These are phyloP conservation scores for Kandelia obovata DNA, from an alignment of 345 rosid genomes.

Conservation along the genomic window DNA sequence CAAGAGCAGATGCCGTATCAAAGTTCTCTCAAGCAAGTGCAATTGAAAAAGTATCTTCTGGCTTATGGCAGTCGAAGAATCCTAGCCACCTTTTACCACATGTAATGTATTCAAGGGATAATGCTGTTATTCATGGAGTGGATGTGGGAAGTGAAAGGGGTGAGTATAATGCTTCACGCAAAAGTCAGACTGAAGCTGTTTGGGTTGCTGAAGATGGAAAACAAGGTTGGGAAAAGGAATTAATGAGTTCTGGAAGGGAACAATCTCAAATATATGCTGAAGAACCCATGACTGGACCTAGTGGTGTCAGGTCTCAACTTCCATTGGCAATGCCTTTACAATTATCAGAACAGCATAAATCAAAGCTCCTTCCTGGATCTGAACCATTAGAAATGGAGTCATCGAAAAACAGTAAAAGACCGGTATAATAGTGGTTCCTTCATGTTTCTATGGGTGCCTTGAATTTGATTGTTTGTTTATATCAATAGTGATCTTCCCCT, in stretches of 20 bases:
- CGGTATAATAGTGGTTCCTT: conserved; percentile 12
- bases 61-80: conserved; percentile 29
- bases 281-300: conserved; percentile 5
- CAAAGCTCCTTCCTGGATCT: conserved; percentile 8
- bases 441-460: background rate
- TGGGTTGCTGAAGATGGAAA: conserved; percentile 9
- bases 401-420: conserved; percentile 7
- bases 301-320: background rate
- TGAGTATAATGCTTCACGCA: background rate
- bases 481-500: background rate
- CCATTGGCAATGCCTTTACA: background rate
- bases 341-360: conserved; percentile 9
- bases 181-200: conserved; percentile 12
- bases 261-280: conserved; percentile 8
- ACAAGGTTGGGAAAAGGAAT: conserved; percentile 9
- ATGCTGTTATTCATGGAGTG: conserved; percentile 1
- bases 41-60: conserved; percentile 24
- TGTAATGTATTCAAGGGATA: conserved; percentile 10
- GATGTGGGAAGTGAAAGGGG: conserved; percentile 9
- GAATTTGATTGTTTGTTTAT: background rate
- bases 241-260: background rate
- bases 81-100: conserved; percentile 21
- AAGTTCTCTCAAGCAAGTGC: conserved; percentile 29
- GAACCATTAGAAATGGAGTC: conserved; percentile 4
- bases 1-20: conserved; percentile 7